Conservation (phyloP, 306 rosid genomes). For the Cicer bijugum region DNA sequence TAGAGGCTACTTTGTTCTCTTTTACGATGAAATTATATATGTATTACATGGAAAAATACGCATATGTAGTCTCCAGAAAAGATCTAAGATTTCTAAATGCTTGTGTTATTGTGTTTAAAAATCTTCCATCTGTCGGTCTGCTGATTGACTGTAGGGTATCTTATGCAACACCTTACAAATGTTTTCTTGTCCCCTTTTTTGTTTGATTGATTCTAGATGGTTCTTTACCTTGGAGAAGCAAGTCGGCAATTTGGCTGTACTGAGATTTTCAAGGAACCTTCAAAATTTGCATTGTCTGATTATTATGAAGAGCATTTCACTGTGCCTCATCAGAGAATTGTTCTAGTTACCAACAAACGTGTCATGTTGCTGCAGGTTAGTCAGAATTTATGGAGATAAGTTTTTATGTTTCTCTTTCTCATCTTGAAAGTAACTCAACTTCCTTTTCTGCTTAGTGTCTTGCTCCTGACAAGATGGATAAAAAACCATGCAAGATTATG, state of each 20-base stretch:
- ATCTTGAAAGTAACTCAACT: slow-evolving; percentile 45
- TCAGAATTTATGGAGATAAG: slow-evolving; percentile 19
- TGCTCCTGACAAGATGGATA: slow-evolving; percentile 83
- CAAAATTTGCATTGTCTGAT: slow-evolving; percentile 92
- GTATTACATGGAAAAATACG: slow-evolving; percentile 24
- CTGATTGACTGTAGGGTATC: slow-evolving; percentile 30
- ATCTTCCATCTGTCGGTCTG: slow-evolving; percentile 5
- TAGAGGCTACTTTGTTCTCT: background rate
- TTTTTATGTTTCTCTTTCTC: slow-evolving; percentile 43
- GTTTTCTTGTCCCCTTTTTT: slow-evolving; percentile 26
- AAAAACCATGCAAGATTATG: slow-evolving; percentile 87
- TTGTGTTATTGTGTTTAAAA: slow-evolving; percentile 5
- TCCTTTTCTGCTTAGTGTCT: slow-evolving; percentile 64
- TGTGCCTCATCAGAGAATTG: slow-evolving; percentile 80
- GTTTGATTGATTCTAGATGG: slow-evolving; percentile 64
- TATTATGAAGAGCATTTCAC: slow-evolving; percentile 79
- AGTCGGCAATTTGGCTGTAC: slow-evolving; percentile 92
- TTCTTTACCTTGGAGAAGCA: slow-evolving; percentile 91
- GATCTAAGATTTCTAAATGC: slow-evolving; percentile 28
- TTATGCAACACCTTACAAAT: slow-evolving; percentile 4
- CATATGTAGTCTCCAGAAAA: slow-evolving; percentile 11
- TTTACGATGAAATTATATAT: slow-evolving; percentile 1
- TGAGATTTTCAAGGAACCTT: slow-evolving; percentile 94
- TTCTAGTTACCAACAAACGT: slow-evolving; percentile 87
- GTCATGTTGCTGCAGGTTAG: slow-evolving; percentile 92